Evolutionary conservation across 306 rosid species (phyloP).

Genomic region (Fragaria ananassa): DNA sequence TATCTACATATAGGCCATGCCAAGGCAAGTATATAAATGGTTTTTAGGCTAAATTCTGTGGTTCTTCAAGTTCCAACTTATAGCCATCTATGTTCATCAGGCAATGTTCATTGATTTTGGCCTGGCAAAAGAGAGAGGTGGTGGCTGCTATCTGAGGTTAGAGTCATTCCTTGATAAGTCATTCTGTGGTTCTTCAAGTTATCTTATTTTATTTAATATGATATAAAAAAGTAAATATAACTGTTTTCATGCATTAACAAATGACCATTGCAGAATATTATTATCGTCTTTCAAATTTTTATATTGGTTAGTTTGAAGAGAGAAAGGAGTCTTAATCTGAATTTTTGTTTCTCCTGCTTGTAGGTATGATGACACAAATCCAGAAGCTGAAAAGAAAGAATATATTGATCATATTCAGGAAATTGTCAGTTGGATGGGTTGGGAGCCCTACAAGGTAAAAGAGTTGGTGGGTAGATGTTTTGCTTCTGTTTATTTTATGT

Average conservation of each 20-base stretch:
- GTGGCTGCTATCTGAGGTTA: constrained; percentile 86
- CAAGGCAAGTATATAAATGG: constrained; percentile 48
- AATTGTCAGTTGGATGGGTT: constrained; percentile 97
- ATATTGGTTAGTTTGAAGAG: background rate
- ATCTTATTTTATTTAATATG: too few relatives aligned
- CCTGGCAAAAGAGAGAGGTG: constrained; percentile 89
- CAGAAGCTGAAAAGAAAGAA: constrained; percentile 93
- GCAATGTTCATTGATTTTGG: constrained; percentile 98
- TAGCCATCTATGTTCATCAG: constrained; percentile 36
- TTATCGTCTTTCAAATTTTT: background rate
- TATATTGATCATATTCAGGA: constrained; percentile 94
- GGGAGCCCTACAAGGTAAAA: constrained; percentile 87
- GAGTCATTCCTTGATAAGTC: constrained; percentile 10
- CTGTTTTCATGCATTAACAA: background rate
- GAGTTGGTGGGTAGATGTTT: constrained; percentile 11
- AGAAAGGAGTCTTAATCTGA: background rate
- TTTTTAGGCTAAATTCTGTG: constrained; percentile 3
- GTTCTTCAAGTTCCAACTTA: constrained; percentile 1
- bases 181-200: too few relatives aligned
- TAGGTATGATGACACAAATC: constrained; percentile 95
- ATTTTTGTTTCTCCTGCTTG: constrained; percentile 25
- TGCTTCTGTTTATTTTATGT: background rate
- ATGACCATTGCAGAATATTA: background rate
- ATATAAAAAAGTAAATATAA: too few relatives aligned
- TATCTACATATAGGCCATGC: constrained; percentile 98